Evolutionary conservation across 352 stramenopile genomes (phyloP), one percentile per base, ranked within the genome.

Genomic region (Nothophytophthora sp.): DNA sequence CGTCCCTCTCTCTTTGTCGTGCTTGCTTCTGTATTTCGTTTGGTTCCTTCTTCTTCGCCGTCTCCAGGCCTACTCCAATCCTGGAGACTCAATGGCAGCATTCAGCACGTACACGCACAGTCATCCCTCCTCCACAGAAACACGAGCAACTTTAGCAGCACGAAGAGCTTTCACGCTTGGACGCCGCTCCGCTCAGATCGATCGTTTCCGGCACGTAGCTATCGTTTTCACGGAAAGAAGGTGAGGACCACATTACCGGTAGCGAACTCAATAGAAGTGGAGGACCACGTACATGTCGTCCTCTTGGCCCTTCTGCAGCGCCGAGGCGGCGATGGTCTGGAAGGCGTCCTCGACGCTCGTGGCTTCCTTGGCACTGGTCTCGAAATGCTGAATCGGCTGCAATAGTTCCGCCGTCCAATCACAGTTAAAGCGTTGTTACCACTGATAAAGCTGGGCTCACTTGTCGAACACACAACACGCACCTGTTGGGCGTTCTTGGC

Each of bases 321-420:
- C 92, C 7, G 90, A 85, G 35, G 79, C 89, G 41, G 96, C 93
- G 42, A 96, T 94, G 40, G 95, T 95, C 53, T 91, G 69, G 73
- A 99, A 99, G 5, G 96, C 96, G 30, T 94, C 92, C 55, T 99
- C 96, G 13, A 99, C 97, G 71, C 97, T 98, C 36, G 95, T 91
- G 2, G 93, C 92, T 41, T 98, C 96, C 63, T 99, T 99, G 1
- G 97, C 97, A 42, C 95, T 99, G 27, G 96, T 98, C 71, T 99
- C 96, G 78, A 98, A 99, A 69, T 99, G 97, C 47, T 96, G 81
- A 58, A 99, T 95, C 10, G 82, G 77, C 73, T 96, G 41, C n/a
- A n/a, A n/a, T n/a, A n/a, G n/a, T n/a, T n/a, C n/a, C n/a, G n/a
- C n/a, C n/a, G n/a, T n/a, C n/a, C n/a, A n/a, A n/a, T n/a, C n/a